Base-by-base conservation (phyloP, 2,329 filamentous ascomycete species). In the Phialophora expanda region DNA sequence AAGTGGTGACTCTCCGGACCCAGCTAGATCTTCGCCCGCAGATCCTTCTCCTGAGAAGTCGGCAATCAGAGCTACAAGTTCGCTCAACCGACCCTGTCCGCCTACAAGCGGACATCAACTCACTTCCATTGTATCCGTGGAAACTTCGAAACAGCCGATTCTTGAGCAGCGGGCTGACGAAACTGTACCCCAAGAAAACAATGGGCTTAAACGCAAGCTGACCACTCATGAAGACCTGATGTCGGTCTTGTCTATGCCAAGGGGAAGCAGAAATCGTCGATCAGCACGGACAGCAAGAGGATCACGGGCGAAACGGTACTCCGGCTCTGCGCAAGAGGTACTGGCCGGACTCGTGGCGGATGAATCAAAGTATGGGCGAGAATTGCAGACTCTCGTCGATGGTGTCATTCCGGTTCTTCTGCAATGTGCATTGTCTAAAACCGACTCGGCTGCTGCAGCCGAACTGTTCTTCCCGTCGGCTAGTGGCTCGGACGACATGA, bases 171-270 rank as follows among this genome's bases (percentile, higher is more conserved):
- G 9, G 5, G 9, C 48, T 26, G 48, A 71, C 46, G 61, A 56
- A 41, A 54, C 62, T 30, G 64, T 71, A 7, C 73, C 84, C 80
- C 68, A 78, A 84, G 1, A 84, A 82, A 51, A 75, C 12, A 76
- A 73, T 22, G 77, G 77, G 28, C 80, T 92, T 38, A 92, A 90
- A 76, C 86, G 92, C 69, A 87, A 90, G 66, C 84, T 97, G 46
- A 97, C 93, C 3, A 96, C 91, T 66, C 93, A 98, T 78, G 93
- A 93, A 17, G 95, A 99, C 77, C 83, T 99, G 26, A 92, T 99
- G 46, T 98, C 95, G 0, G 92, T 97, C 2, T 82, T 99, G 8
- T 98, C 93, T 28, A 80, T 86, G 38, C 84, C 86, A 14, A 79
- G 77, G 58, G 84, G 84, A 56, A 84, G 89, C 65, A 86, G 84